Evolutionary conservation across 1,284 basidiomycete genomes (phyloP), one percentile per base, ranked within the genome.

Genomic region (Microbotryomycetes sp.): DNA sequence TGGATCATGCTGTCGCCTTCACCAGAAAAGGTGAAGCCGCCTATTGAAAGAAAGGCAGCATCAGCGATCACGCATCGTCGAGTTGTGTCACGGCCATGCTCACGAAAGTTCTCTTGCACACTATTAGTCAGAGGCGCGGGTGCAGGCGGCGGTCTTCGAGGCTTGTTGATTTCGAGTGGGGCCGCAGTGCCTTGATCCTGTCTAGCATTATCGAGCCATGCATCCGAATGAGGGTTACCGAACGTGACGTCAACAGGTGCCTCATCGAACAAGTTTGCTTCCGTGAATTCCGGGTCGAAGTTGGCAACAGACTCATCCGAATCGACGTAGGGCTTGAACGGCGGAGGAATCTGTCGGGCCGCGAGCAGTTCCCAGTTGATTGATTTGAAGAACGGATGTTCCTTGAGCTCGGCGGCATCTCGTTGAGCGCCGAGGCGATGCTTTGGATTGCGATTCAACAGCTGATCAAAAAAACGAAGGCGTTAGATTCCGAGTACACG

Each of bases 211-310:
- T 73, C 65, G 45, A 71, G 49, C 70, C 72, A 71, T 23, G 35
- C 47, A 18, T 60, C 61, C 3, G 65, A 56, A 6, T 49, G 54
- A 7, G 64, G 67, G 49, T 68, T 64, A 47, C 83, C 79, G 52
- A 79, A 80, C 31, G 81, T 77, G n/a, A 80, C 76, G 18, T 85
- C 87, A 30, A 84, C 79, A 49, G 71, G 70, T 18, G 69, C 69
- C 54, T 71, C 70, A 26, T 88, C 84, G 29, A 82, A 80, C 64
- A 96, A 78, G 74, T 92, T 86, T 16, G 89, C 87, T 45, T 83
- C 83, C 6, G 96, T 99, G 76, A 99, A 99, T 77, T 97, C 93
- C 46, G 91, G 89, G 75, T 99, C 96, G 75, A 99, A 99, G 80
- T 97, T 97, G 70, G 87, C 87, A 30, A 92, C 92, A 26, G 88